Base-by-base conservation (phyloP, 371 early-diverging fungal species). In the Nematocida homosporus region DNA sequence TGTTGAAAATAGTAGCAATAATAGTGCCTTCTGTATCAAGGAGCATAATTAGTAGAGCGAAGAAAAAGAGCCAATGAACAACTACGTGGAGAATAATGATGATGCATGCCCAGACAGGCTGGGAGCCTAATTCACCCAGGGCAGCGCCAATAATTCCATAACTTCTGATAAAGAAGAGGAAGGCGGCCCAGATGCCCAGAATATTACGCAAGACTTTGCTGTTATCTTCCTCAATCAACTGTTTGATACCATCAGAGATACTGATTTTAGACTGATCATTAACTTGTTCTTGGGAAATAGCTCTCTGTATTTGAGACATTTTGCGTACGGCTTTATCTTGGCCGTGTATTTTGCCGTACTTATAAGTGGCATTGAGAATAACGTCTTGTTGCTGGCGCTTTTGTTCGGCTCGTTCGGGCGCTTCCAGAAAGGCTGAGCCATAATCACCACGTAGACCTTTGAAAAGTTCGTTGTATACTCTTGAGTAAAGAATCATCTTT, bases 1-100 rank as follows among this genome's bases (percentile, higher is more conserved):
- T 25, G 32, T 30, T 42, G 32, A 42, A 25, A 27, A 59, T n/a
- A 16, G 48, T 48, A n/a, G 34, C 1, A 25, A 59, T 35, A 20
- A 59, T 4, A 0, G 1, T 41, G 13, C 69, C 69, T 0, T 20
- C 50, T 32, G 35, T 47, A 13, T 68, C 69, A 25, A 68, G 27
- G 29, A 47, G 69, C 10, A 68, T 5, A 20, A 68, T 25, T 13
- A 68, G 6, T 32, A 68, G 47, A 44, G 51, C 16, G 37, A 44
- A 25, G 23, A 68, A 48, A 13, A 59, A 18, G 47, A 48, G 35
- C 20, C 29, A 18, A 23, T 56, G 56, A 0, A 68, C 1, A 18
- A 34, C 35, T 27, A 50, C 41, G 6, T 68, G 69, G 8, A 59
- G 16, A 16, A 25, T 6, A 2, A 68, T 4, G 30, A 57, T 29